A percentile compares a stretch with the other conserved stretches of the same genome.
Conservation (phyloP, 2,329 filamentous ascomycete genomes). For the Colletotrichum navitas region DNA sequence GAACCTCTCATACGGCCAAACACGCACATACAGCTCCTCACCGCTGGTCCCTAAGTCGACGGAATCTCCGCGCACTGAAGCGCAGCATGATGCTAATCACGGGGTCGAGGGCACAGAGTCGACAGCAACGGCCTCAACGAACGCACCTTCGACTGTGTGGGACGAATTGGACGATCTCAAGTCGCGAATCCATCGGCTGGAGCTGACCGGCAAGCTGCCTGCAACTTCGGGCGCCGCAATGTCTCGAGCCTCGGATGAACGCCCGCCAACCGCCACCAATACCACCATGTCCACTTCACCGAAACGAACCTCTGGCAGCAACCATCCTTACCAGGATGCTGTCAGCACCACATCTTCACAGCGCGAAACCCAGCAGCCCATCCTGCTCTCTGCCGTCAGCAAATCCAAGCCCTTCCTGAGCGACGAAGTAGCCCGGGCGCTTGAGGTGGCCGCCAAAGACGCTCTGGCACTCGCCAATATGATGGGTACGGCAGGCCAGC, state of each 20-base stretch:
- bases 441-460: constrained; percentile 86
- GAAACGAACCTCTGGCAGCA: constrained; percentile 73
- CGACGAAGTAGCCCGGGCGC: constrained; percentile 78
- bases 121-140: constrained; percentile 85
- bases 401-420: constrained; percentile 81
- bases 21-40: constrained; percentile 69
- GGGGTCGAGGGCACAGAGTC: constrained; percentile 82
- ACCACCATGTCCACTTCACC: constrained; percentile 94
- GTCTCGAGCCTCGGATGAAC: constrained; percentile 79
- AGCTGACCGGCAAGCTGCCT: constrained; percentile 89
- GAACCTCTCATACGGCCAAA: constrained; percentile 53
- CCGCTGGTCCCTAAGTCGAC: constrained; percentile 65
- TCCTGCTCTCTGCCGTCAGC: constrained; percentile 82
- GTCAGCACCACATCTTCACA: constrained; percentile 58
- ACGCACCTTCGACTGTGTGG: constrained; percentile 94
- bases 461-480: constrained; percentile 83
- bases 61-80: constrained; percentile 54
- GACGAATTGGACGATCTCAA: constrained; percentile 97
- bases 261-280: constrained; percentile 91
- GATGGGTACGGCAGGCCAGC: constrained; percentile 79
- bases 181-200: constrained; percentile 89
- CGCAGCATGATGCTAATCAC: constrained; percentile 53
- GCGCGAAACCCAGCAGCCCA: constrained; percentile 74
- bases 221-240: constrained; percentile 85
- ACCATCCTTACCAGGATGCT: constrained; percentile 58